Percentiles rank a stretch among this genome's conserved stretches.
These are phyloP conservation scores for Logfia minima DNA, from an alignment of 129 eudicot species.

Conservation along the genomic window DNA sequence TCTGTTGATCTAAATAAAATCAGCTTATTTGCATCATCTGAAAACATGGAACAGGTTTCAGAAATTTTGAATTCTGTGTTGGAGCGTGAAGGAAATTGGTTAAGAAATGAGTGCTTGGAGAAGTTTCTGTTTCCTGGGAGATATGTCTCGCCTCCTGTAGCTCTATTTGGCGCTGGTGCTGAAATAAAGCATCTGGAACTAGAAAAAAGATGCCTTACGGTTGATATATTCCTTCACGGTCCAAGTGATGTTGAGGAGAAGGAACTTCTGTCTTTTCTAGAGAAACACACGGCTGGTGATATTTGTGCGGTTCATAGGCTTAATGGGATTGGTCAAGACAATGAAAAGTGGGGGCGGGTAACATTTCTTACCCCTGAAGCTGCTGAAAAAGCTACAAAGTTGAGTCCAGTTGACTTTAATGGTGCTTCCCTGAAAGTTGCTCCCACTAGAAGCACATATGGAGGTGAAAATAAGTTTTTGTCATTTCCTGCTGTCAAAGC, in stretches of 20 bases:
- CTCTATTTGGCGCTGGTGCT: constrained; percentile 87
- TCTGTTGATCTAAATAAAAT: constrained; percentile 56
- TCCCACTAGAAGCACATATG: constrained; percentile 45
- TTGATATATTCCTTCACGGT: constrained; percentile 54
- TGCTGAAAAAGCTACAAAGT: constrained; percentile 52
- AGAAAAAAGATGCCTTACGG: constrained; percentile 63
- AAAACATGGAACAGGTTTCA: constrained; percentile 53
- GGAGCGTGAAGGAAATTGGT: constrained; percentile 59
- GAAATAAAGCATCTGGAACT: constrained; percentile 88
- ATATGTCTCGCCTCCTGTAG: constrained; percentile 56
- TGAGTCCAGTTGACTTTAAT: constrained; percentile 34
- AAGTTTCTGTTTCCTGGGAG: constrained; percentile 67
- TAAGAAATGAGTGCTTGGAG: constrained; percentile 78
- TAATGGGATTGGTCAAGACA: constrained; percentile 40
- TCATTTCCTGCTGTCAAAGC: constrained; percentile 71
- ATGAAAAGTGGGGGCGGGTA: constrained; percentile 76
- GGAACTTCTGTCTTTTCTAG: constrained; percentile 56
- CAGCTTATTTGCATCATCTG: constrained; percentile 51
- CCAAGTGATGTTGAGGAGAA: constrained; percentile 55
- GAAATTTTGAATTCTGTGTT: constrained; percentile 43
- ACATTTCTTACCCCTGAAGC: constrained; percentile 82
- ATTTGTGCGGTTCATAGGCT: constrained; percentile 67
- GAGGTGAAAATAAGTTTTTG: constrained; percentile 49
- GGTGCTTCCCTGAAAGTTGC: constrained; percentile 45
- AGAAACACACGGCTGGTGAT: constrained; percentile 42